These are phyloP conservation scores for Herpetomonas tarakana DNA, from an alignment of 208 protist species.

Conservation along the genomic window DNA sequence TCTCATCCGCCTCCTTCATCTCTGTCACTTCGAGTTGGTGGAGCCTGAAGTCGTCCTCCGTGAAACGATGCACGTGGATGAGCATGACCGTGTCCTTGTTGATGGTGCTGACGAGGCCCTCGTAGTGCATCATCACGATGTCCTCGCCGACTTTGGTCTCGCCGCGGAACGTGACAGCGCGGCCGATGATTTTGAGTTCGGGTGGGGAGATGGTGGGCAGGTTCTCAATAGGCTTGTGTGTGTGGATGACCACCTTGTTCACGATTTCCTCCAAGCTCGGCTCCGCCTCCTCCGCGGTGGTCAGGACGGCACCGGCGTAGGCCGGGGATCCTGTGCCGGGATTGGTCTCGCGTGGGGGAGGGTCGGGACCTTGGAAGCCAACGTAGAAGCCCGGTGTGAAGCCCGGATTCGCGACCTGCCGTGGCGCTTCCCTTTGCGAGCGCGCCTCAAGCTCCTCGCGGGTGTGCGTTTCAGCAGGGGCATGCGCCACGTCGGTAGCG, in stretches of 20 bases:
- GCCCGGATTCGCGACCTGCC: not conserved
- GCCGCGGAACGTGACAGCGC: slow-evolving; percentile 64
- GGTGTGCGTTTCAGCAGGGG: not conserved
- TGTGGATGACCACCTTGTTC: slow-evolving; percentile 35
- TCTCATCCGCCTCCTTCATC: not conserved
- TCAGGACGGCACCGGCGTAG: not conserved
- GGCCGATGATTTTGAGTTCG: slow-evolving; percentile 82
- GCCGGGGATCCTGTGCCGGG: not conserved
- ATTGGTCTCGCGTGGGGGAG: not conserved
- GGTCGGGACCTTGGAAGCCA: not conserved
- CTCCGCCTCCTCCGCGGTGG: slow-evolving; percentile 6
- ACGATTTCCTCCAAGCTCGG: slow-evolving; percentile 35
- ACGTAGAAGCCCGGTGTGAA: slow-evolving; percentile 2
- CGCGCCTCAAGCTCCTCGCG: slow-evolving; percentile 6
- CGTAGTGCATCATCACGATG: slow-evolving; percentile 44
- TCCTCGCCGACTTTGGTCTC: slow-evolving; percentile 56
- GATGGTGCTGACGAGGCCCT: slow-evolving; percentile 71
- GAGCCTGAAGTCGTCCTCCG: slow-evolving; percentile 54
- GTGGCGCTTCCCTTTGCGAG: too few relatives aligned
- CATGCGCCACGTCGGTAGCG: not conserved
- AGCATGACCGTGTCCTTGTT: slow-evolving; percentile 77
- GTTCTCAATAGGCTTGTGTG: slow-evolving; percentile 48
- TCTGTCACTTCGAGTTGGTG: slow-evolving; percentile 21
- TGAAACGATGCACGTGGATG: slow-evolving; percentile 67
- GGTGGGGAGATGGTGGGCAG: slow-evolving; percentile 46